Percentiles rank a stretch among this genome's conserved stretches.
phyloP scores from a whole-genome alignment of 805 yeast species.

The Zygosaccharomyces lentus region DNA sequence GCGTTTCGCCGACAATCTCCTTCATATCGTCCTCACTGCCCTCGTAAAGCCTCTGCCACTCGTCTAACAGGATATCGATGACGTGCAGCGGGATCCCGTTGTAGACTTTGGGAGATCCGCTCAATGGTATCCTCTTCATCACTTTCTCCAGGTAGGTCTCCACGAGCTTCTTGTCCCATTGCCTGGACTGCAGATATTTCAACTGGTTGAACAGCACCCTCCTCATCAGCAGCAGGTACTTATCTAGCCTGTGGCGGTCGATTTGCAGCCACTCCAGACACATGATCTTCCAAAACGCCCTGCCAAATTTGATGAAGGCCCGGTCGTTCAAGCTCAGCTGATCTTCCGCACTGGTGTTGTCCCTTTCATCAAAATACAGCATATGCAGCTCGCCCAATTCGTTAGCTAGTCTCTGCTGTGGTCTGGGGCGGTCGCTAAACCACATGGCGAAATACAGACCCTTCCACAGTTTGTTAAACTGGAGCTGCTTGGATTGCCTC shows the following conservation, averaged over 20 bases:
- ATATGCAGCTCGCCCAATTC: slow-evolving; percentile 52
- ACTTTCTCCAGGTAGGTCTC: slow-evolving; percentile 43
- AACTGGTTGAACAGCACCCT: slow-evolving; percentile 65
- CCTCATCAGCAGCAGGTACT: slow-evolving; percentile 77
- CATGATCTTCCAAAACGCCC: slow-evolving; percentile 79
- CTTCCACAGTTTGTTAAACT: slow-evolving; percentile 85
- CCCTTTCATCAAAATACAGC: slow-evolving; percentile 27
- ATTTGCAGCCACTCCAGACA: slow-evolving; percentile 77
- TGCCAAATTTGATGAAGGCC: slow-evolving; percentile 48
- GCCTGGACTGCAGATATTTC: slow-evolving; percentile 45
- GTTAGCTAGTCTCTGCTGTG: slow-evolving; percentile 80
- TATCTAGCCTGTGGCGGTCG: slow-evolving; percentile 83
- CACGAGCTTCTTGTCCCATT: slow-evolving; percentile 53
- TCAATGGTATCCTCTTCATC: slow-evolving; percentile 44
- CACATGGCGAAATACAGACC: slow-evolving; percentile 96
- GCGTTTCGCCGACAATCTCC: slow-evolving; percentile 42
- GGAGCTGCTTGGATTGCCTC: slow-evolving; percentile 42
- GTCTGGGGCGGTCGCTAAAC: slow-evolving; percentile 90
- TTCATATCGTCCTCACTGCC: slow-evolving; percentile 41
- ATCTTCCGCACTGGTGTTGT: slow-evolving; percentile 21
- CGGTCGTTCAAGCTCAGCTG: slow-evolving; percentile 25
- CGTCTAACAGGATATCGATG: slow-evolving; percentile 79
- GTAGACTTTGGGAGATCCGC: slow-evolving; percentile 58
- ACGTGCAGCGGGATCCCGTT: slow-evolving; percentile 80
- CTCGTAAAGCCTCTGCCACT: slow-evolving; percentile 62